These are phyloP conservation scores for Gossypium mustelinum DNA, from an alignment of 345 rosid genomes.

Conservation along the genomic window DNA sequence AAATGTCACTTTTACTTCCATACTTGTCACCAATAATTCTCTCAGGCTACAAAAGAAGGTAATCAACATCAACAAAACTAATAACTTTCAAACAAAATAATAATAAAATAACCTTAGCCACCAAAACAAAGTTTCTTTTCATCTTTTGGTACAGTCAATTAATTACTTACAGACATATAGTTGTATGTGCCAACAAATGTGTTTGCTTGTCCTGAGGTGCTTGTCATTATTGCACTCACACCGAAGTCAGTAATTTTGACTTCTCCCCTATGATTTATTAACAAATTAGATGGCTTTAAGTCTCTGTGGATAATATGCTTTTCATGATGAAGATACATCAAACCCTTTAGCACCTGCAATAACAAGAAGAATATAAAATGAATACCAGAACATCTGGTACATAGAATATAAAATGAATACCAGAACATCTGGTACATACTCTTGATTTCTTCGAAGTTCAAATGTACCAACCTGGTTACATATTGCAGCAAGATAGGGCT, in stretches of 20 bases:
- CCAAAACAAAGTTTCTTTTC: background rate
- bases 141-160: background rate
- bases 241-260: conserved; percentile 97
- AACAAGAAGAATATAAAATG: conserved; percentile 8
- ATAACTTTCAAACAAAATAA: background rate
- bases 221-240: conserved; percentile 77
- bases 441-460: background rate
- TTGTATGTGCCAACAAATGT: conserved; percentile 74
- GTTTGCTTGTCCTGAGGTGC: conserved; percentile 65
- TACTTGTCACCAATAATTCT: conserved; percentile 61
- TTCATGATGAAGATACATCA: conserved; percentile 81
- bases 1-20: conserved; percentile 81
- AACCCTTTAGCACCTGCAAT: conserved; percentile 69
- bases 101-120: background rate
- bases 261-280: conserved; percentile 88
- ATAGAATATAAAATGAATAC: conserved; percentile 10
- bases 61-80: background rate
- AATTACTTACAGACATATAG: conserved; percentile 90
- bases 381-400: background rate
- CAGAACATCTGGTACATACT: background rate
- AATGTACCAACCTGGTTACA: conserved; percentile 61
- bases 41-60: conserved; percentile 60
- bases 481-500: conserved; percentile 64
- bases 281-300: conserved; percentile 81
- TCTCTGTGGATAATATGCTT: conserved; percentile 69